phyloP scores from a whole-genome alignment of 495 filamentous ascomycete species.

The Ascobolus immersus region DNA sequence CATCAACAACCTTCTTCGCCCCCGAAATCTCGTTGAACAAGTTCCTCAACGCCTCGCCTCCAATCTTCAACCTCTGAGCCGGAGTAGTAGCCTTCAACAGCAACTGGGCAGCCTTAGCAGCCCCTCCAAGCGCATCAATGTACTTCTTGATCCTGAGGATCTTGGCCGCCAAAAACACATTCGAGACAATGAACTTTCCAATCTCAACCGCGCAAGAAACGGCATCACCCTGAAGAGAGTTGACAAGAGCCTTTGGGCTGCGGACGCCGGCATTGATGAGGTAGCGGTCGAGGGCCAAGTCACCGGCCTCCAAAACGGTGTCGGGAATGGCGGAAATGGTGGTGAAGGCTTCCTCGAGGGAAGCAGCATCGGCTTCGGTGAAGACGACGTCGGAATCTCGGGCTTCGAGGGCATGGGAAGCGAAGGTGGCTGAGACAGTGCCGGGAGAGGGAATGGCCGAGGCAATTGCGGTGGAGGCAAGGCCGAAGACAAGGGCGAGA shows the following conservation, averaged over 20 bases:
- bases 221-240: no score
- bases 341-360: slow-evolving; percentile 5
- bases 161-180: slow-evolving; percentile 10
- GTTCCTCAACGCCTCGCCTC: slow-evolving; percentile 6
- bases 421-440: no score
- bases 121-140: slow-evolving; percentile 10
- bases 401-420: slow-evolving; percentile 1
- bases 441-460: no score
- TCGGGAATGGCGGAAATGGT: slow-evolving; percentile 9
- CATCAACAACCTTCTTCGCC: no score
- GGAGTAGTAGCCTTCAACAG: slow-evolving; percentile 7
- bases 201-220: slow-evolving; percentile 8
- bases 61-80: slow-evolving; percentile 8
- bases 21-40: slow-evolving; percentile 7
- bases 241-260: slow-evolving; percentile 3
- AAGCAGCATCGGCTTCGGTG: slow-evolving; percentile 5
- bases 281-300: slow-evolving; percentile 9
- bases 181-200: slow-evolving; percentile 6
- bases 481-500: no score
- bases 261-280: slow-evolving; percentile 1
- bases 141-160: slow-evolving; percentile 12
- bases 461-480: no score
- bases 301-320: slow-evolving; percentile 7
- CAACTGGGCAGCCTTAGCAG: slow-evolving; percentile 8
- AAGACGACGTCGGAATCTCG: slow-evolving; percentile 7